Evolutionary conservation across 805 yeast species (phyloP).

Genomic region (Yamadazyma ubonensis): DNA sequence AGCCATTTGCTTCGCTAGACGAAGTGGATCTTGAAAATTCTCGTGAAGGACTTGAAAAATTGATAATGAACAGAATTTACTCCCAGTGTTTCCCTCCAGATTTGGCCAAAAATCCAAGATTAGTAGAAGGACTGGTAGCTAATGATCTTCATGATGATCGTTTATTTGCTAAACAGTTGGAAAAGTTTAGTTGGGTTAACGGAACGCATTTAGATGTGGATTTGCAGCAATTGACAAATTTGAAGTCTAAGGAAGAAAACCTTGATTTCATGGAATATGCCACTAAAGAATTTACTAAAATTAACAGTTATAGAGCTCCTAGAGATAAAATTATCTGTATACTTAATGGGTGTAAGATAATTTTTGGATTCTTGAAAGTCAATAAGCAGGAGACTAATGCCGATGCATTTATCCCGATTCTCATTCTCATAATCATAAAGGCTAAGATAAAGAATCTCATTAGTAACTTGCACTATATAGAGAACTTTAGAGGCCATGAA

Average conservation of each 20-base stretch:
- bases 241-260: slow-evolving; percentile 20
- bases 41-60: slow-evolving; percentile 87
- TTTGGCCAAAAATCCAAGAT: slow-evolving; percentile 32
- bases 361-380: slow-evolving; percentile 80
- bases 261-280: slow-evolving; percentile 58
- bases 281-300: slow-evolving; percentile 68
- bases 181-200: slow-evolving; percentile 68
- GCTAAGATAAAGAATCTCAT: slow-evolving; percentile 64
- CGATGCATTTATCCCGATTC: slow-evolving; percentile 87
- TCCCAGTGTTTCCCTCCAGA: slow-evolving; percentile 77
- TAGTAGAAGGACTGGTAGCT: slow-evolving; percentile 42
- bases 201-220: slow-evolving; percentile 77
- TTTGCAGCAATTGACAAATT: slow-evolving; percentile 40
- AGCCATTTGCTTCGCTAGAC: slow-evolving; percentile 70
- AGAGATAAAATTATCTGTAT: slow-evolving; percentile 91
- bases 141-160: slow-evolving; percentile 65
- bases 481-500: slow-evolving; percentile 73
- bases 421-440: slow-evolving; percentile 74
- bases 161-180: slow-evolving; percentile 48
- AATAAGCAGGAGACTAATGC: slow-evolving; percentile 76
- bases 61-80: slow-evolving; percentile 85
- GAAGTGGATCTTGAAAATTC: slow-evolving; percentile 65
- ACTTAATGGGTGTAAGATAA: slow-evolving; percentile 87
- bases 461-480: slow-evolving; percentile 82
- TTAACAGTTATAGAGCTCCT: slow-evolving; percentile 86